Conservation (phyloP, 371 early-diverging fungal genomes). For the Mortierella sp. region DNA sequence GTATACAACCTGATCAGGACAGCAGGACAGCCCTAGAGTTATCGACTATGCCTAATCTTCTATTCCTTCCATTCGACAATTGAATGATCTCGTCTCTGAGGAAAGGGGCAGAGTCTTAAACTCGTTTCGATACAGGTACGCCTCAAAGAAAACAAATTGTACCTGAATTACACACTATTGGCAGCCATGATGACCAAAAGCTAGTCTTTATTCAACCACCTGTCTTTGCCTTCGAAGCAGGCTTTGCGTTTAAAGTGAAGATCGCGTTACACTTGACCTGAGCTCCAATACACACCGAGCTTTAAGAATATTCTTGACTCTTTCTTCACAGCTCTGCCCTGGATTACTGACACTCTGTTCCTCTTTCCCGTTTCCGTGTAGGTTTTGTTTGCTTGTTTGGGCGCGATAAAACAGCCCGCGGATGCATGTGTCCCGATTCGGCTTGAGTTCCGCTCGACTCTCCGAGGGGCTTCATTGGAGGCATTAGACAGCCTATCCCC, state of each 20-base stretch:
- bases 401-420: no score
- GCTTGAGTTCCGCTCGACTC: neutral
- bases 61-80: no score
- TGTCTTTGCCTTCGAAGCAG: neutral
- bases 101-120: no score
- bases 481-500: neutral
- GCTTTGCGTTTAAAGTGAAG: conserved; percentile 35
- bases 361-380: neutral
- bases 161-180: neutral
- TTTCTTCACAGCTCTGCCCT: neutral
- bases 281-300: conserved; percentile 9
- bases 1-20: no score
- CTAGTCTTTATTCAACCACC: conserved; percentile 51
- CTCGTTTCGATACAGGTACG: neutral
- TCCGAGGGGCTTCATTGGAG: neutral
- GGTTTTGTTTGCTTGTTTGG: no score
- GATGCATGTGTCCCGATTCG: neutral
- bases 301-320: neutral
- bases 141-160: neutral
- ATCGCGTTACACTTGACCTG: conserved; percentile 56
- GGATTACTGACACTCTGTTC: neutral
- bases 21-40: no score
- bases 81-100: no score
- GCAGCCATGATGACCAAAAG: conserved; percentile 42
- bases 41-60: no score